Conservation (phyloP, 345 rosid species). For the Theobroma cacao region DNA sequence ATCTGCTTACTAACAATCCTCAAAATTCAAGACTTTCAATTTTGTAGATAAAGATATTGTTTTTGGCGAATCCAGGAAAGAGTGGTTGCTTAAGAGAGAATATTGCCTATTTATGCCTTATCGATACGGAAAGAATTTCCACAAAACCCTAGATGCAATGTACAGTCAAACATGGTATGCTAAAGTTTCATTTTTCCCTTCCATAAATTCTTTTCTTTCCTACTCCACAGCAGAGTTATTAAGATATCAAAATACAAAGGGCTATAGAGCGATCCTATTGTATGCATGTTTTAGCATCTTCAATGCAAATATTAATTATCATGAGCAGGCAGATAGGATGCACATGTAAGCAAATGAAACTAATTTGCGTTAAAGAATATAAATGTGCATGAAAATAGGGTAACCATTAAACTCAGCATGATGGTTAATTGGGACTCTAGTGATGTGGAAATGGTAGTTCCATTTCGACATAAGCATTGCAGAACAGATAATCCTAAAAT, state of each 20-base stretch:
- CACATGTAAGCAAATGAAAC: background rate
- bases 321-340: background rate
- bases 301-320: background rate
- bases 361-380: background rate
- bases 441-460: background rate
- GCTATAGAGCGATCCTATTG: background rate
- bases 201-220: background rate
- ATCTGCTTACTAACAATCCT: background rate
- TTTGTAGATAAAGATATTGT: background rate
- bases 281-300: background rate
- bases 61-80: background rate
- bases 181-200: constrained; percentile 1
- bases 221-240: background rate
- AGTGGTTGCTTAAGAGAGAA: background rate
- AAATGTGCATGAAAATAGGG: background rate
- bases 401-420: background rate
- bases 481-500: background rate
- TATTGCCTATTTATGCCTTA: background rate
- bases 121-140: background rate
- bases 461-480: background rate
- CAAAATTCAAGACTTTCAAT: background rate
- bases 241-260: background rate
- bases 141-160: background rate
- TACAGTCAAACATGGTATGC: background rate
- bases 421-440: background rate